A percentile compares a stretch with the other conserved stretches of the same genome.
Conservation (phyloP, 768 basidiomycete species). For the Clathrus columnatus region DNA sequence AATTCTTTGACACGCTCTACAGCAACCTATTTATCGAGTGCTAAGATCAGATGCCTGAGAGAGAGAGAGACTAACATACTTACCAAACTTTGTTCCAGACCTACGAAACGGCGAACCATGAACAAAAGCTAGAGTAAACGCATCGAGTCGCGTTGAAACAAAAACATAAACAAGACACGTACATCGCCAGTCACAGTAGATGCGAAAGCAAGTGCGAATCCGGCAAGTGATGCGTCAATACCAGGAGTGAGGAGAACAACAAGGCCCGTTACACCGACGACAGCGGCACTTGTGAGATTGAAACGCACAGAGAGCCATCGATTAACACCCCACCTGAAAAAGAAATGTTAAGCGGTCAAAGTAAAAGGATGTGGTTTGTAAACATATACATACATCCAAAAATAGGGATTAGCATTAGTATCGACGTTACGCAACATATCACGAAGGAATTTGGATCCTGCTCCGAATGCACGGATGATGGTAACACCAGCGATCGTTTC, state of each 20-base stretch:
- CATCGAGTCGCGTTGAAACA: too few species aligned
- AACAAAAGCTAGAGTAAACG: constrained; percentile 43
- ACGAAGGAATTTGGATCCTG: constrained; percentile 74
- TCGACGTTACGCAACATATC: constrained; percentile 80
- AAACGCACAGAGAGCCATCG: constrained; percentile 88
- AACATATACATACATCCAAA: constrained; percentile 71
- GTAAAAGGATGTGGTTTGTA: constrained; percentile 4
- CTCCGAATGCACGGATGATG: constrained; percentile 76
- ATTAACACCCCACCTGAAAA: constrained; percentile 47
- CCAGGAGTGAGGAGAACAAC: constrained; percentile 58
- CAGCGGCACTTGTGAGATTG: constrained; percentile 64
- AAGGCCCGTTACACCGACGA: constrained; percentile 65
- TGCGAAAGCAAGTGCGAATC: constrained; percentile 82
- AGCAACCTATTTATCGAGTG: constrained; percentile 47
- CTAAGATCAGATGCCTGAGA: background rate
- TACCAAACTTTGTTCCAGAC: constrained; percentile 89
- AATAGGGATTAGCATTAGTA: constrained; percentile 68
- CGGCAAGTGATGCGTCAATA: constrained; percentile 74
- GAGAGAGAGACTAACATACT: constrained; percentile 8
- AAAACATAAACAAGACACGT: too few species aligned
- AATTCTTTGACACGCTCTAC: constrained; percentile 89
- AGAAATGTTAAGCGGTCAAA: constrained; percentile 5
- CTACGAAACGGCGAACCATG: constrained; percentile 74
- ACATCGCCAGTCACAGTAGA: constrained; percentile 65
- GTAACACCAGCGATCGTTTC: constrained; percentile 46